These are phyloP conservation scores for Aristolochia fimbriata DNA, from an alignment of 164 flowering plant species.

Conservation along the genomic window DNA sequence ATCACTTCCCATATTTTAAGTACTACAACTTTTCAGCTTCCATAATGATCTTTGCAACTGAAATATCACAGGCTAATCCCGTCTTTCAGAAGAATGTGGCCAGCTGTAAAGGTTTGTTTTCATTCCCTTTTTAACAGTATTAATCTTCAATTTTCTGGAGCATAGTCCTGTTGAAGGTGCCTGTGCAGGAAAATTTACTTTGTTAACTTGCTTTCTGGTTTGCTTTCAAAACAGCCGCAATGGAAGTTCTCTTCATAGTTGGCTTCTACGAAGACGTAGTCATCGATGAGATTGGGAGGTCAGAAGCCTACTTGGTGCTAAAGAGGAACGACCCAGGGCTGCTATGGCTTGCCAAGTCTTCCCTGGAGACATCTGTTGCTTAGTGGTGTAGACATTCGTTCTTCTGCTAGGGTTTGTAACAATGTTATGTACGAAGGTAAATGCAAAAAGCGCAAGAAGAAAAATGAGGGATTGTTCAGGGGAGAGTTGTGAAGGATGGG, in stretches of 20 bases:
- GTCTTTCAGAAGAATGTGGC: constrained; percentile 54
- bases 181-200: not conserved
- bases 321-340: constrained; percentile 85
- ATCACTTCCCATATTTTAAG: not conserved
- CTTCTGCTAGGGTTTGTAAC: no score
- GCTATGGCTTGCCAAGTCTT: constrained; percentile 88
- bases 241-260: constrained; percentile 60
- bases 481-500: no score
- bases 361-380: constrained; percentile 49
- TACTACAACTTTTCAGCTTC: not conserved
- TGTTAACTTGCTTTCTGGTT: not conserved
- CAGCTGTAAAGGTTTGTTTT: constrained; percentile 48
- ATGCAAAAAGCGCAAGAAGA: no score
- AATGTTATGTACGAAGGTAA: no score
- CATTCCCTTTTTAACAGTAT: not conserved
- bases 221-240: constrained; percentile 50
- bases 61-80: constrained; percentile 65
- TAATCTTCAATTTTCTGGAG: no score
- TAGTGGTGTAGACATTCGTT: not conserved
- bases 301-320: constrained; percentile 59
- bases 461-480: no score
- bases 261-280: constrained; percentile 69
- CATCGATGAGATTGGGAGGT: constrained; percentile 37
- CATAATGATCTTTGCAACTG: not conserved
- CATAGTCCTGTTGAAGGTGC: not conserved